Evolutionary conservation across 2,329 filamentous ascomycete genomes (phyloP).

Genomic region (Cadophora luteo-olivacea): DNA sequence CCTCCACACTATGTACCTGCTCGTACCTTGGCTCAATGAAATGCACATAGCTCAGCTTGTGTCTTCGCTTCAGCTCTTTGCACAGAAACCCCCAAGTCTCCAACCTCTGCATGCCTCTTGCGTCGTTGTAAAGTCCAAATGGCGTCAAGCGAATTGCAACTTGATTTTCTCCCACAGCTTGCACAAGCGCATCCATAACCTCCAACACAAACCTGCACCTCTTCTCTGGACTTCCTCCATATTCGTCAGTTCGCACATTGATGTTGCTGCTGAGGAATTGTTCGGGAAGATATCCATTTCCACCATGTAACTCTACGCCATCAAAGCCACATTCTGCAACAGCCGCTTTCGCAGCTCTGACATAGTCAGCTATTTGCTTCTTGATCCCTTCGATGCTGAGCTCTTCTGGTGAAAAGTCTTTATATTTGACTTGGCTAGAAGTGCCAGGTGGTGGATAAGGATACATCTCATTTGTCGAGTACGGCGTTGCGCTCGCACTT

Average conservation of each 20-base stretch:
- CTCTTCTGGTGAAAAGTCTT: constrained; percentile 46
- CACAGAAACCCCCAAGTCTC: constrained; percentile 61
- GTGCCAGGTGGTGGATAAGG: constrained; percentile 49
- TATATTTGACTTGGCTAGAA: constrained; percentile 47
- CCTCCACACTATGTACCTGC: constrained; percentile 55
- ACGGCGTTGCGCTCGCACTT: constrained; percentile 51
- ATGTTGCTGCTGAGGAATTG: constrained; percentile 61
- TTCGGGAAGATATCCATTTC: constrained; percentile 60
- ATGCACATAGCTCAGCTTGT: constrained; percentile 64
- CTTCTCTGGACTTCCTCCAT: constrained; percentile 56
- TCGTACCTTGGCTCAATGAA: constrained; percentile 62
- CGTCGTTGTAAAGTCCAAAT: constrained; percentile 60
- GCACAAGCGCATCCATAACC: constrained; percentile 55
- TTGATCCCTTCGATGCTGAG: constrained; percentile 47
- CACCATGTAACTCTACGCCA: constrained; percentile 51
- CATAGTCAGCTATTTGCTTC: constrained; percentile 49
- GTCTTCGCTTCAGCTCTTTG: constrained; percentile 52
- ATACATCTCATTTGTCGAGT: constrained; percentile 51
- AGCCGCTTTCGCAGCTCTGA: constrained; percentile 52
- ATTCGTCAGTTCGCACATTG: constrained; percentile 61
- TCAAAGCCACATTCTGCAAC: constrained; percentile 61
- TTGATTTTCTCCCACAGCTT: constrained; percentile 57
- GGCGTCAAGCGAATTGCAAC: constrained; percentile 65
- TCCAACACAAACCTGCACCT: constrained; percentile 58
- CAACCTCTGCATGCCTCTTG: constrained; percentile 55